Evolutionary conservation across 305 asterid species (phyloP).

Genomic region (Caryopteris hybrid): DNA sequence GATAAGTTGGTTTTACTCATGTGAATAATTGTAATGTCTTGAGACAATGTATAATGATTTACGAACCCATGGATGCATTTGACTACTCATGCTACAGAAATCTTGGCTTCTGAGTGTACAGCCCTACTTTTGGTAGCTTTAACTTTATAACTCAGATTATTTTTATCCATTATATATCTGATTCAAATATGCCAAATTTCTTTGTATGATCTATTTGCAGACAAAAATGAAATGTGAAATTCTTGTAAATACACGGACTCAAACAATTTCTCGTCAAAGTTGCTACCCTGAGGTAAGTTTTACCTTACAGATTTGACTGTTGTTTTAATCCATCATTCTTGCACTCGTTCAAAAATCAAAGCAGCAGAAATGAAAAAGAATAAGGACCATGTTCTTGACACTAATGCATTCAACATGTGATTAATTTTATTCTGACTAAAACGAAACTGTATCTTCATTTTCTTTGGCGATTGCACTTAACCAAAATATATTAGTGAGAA

Average conservation of each 20-base stretch:
- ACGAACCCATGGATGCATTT: background rate
- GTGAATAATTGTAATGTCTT: background rate
- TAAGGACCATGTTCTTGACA: background rate
- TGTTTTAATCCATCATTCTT: background rate
- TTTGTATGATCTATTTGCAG: slow-evolving; percentile 46
- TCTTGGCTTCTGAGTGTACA: slow-evolving; percentile 2
- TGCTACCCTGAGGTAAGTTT: slow-evolving; percentile 85
- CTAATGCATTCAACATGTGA: background rate
- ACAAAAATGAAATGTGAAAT: slow-evolving; percentile 60
- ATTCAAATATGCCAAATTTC: background rate
- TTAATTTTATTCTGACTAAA: no score
- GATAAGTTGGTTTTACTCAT: background rate
- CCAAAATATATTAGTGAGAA: background rate
- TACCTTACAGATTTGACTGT: background rate
- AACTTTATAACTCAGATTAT: background rate
- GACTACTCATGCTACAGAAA: background rate
- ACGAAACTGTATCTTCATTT: no score
- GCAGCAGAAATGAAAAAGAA: background rate
- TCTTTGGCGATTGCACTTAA: no score
- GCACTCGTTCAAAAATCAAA: background rate
- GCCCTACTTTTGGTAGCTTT: background rate
- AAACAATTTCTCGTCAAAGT: slow-evolving; percentile 57
- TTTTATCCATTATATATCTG: background rate
- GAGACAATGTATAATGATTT: background rate
- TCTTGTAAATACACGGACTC: slow-evolving; percentile 46